These are phyloP conservation scores for Lolium perenne DNA, from an alignment of 176 grass and related monocot species.

Conservation along the genomic window DNA sequence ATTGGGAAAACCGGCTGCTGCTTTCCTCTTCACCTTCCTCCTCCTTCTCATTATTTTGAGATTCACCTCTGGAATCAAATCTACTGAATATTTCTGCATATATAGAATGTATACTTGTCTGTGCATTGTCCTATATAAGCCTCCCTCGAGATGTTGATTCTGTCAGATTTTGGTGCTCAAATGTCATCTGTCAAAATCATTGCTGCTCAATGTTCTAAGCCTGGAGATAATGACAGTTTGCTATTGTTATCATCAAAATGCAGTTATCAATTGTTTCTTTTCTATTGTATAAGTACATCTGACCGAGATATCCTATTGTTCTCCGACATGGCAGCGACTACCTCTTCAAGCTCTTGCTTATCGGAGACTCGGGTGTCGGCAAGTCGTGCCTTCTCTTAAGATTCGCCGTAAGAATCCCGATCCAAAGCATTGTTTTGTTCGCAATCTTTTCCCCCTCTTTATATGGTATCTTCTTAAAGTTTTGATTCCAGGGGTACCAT, in stretches of 20 bases:
- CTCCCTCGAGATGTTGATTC: too few relatives aligned
- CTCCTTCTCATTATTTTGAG: not conserved
- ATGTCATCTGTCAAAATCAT: too few relatives aligned
- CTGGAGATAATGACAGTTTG: not conserved
- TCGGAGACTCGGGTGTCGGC: slow-evolving; percentile 76
- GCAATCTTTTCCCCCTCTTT: too few relatives aligned
- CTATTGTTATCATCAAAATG: not conserved
- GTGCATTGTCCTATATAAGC: not conserved
- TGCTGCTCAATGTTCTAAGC: not conserved
- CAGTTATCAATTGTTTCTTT: not conserved
- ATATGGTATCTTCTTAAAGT: not conserved
- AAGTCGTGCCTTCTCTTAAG: slow-evolving; percentile 76
- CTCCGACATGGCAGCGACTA: not conserved
- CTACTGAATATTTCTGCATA: too few relatives aligned
- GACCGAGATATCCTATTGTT: not conserved
- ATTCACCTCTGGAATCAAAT: not conserved
- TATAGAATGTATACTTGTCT: not conserved
- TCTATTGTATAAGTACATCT: not conserved
- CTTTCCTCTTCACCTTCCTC: not conserved
- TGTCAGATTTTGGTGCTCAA: too few relatives aligned
- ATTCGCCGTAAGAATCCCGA: slow-evolving; percentile 63
- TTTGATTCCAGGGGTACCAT: too few relatives aligned
- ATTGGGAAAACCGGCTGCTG: not conserved
- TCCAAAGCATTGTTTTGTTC: not conserved
- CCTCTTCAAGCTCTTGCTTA: slow-evolving; percentile 64